Base-by-base conservation (phyloP, 2,329 filamentous ascomycete species). In the Ophiostoma novo-ulmi region DNA sequence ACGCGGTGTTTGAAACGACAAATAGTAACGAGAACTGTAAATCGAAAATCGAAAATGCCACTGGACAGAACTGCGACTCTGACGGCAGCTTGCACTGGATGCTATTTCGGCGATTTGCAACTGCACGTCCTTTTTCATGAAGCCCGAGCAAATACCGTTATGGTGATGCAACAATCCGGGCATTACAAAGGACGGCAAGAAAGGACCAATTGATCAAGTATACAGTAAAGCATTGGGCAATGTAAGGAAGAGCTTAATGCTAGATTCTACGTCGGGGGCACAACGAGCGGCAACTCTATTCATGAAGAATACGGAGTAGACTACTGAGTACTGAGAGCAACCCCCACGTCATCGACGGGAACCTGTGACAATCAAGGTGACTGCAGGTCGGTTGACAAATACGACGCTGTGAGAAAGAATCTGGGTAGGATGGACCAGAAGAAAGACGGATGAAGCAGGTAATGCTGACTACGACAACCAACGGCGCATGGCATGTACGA, bases 401-500 rank as follows among this genome's bases (percentile, higher is more conserved):
- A 20, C 44, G 17, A 48, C 44, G 17, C 8, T 48, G 44, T 20
- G 17, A 48, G 38, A n/a, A 26, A n/a, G 8, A 58, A 11, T n/a
- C 8, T 5, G 48, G 48, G 5, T 22, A n/a, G 26, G 41, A 44
- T 17, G n/a, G 48, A 10, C 5, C 20, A 20, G 22, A 26, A 22
- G 48, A 55, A 55, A 58, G n/a, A 22, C 22, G 52, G 52, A 26
- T 13, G 52, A 58, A 58, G 52, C 52, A 58, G 52, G 52, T 58
- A 58, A 48, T 48, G 44, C 44, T 48, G 44, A 48, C 44, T 48
- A 20, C 41, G 14, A 44, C 20, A 22, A n/a, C 52, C 1, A 26
- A 26, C 52, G 52, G 58, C 58, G 58, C 58, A 63, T 36, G 14
- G 35, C 55, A 35, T 63, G 26, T 63, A 63, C 58, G 26, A 63